Conservation (phyloP, 2,329 filamentous ascomycete genomes). For the Fusarium coffeatum region DNA sequence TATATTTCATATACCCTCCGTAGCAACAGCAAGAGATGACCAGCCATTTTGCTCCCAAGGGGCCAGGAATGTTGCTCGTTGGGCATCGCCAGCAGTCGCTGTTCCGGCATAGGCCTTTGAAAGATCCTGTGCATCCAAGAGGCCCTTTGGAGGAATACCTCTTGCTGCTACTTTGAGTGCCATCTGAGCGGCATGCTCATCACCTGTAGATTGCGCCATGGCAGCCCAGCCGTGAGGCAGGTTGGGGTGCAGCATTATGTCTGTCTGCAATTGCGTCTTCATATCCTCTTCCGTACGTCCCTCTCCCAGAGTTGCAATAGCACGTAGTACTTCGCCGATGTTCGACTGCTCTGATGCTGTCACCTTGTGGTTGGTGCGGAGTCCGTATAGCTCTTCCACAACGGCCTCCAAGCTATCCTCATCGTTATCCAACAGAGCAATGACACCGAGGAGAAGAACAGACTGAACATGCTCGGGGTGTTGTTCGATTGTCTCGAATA, state of each 20-base stretch:
- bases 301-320: slow-evolving; percentile 72
- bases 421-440: slow-evolving; percentile 85
- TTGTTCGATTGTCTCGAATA: slow-evolving; percentile 83
- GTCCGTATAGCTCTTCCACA: slow-evolving; percentile 76
- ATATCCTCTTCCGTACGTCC: slow-evolving; percentile 62
- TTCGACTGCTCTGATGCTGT: slow-evolving; percentile 72
- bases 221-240: slow-evolving; percentile 85
- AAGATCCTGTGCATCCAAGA: slow-evolving; percentile 75
- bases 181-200: slow-evolving; percentile 75
- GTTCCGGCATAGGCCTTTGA: slow-evolving; percentile 80
- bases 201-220: slow-evolving; percentile 70
- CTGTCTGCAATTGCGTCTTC: slow-evolving; percentile 74
- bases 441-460: slow-evolving; percentile 82
- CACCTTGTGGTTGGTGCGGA: slow-evolving; percentile 76
- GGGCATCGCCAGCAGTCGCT: slow-evolving; percentile 76
- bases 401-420: slow-evolving; percentile 84
- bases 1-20: slow-evolving; percentile 37
- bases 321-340: slow-evolving; percentile 80
- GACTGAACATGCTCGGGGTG: slow-evolving; percentile 81
- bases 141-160: slow-evolving; percentile 77
- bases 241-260: slow-evolving; percentile 84
- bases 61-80: slow-evolving; percentile 80
- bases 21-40: slow-evolving; percentile 62
- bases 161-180: slow-evolving; percentile 82
- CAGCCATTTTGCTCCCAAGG: slow-evolving; percentile 80